Conservation (phyloP, 306 rosid species). For the Parietaria judaica region DNA sequence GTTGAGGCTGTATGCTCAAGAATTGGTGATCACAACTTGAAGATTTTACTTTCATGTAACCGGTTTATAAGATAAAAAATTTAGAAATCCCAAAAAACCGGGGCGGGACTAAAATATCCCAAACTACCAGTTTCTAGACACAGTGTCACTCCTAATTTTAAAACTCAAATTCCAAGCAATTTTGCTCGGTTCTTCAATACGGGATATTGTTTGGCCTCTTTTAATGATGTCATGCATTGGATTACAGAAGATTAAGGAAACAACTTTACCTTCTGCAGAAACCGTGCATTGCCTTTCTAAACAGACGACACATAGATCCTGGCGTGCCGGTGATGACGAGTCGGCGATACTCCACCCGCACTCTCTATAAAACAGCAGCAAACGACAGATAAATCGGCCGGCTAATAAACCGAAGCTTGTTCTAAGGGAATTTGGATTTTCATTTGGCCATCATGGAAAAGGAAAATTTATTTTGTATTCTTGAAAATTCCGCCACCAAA, state of each 20-base stretch:
- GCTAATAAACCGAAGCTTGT: background rate
- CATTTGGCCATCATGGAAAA: too few species aligned
- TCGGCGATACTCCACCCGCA: constrained; percentile 80
- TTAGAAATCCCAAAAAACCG: too few species aligned
- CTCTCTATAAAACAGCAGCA: constrained; percentile 44
- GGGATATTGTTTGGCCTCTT: too few species aligned
- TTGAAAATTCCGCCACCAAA: background rate
- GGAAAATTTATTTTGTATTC: background rate
- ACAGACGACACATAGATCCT: constrained; percentile 92
- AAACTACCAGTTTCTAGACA: too few species aligned
- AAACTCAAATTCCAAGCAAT: background rate
- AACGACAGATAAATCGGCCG: background rate
- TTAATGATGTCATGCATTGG: too few species aligned
- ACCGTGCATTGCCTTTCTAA: constrained; percentile 86
- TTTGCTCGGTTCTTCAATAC: too few species aligned
- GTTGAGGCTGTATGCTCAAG: too few species aligned
- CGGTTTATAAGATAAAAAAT: too few species aligned
- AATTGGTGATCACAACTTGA: too few species aligned
- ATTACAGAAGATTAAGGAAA: too few species aligned
- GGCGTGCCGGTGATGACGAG: constrained; percentile 40
- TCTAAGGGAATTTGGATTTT: background rate
- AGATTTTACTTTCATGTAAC: too few species aligned
- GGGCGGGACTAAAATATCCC: too few species aligned
- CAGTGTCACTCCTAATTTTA: background rate
- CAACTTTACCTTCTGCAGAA: constrained; percentile 70